Evolutionary conservation across 371 early-diverging fungal species (phyloP), one percentile per base, ranked within the genome.

Genomic region (Apophysomyces variabilis): DNA sequence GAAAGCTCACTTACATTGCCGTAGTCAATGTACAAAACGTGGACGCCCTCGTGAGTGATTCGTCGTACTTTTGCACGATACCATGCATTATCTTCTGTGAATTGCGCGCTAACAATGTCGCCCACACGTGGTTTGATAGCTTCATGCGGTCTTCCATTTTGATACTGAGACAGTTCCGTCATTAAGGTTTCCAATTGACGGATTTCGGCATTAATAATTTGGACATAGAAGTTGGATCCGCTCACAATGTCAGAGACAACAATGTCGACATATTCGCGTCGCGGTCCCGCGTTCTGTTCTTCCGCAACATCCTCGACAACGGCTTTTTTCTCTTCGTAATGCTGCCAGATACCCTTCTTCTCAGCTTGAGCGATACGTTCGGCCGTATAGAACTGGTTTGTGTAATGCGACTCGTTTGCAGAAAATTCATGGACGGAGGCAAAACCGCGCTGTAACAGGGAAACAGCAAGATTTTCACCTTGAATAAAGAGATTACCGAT

Each of bases 11-110:
- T 73, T 81, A 82, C 82, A 77, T 98, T 97, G 69, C 98, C 98
- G 77, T 92, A 97, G 79, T 98, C 98, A 47, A 96, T 82, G 70
- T 95, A 96, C 12, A 89, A 60, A 11, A 96, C 92, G 39, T 91
- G 87, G 57, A 85, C 90, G 75, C 80, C 75, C 65, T 88, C 91
- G 6, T 86, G 72, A 39, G 90, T 73, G 18, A 87, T 80, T 54
- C 87, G 88, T 47, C 86, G 78, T 18, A 98, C 87, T 70, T 90
- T 90, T 58, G 95, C 98, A 62, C 98, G 93, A 64, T 93, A 94
- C 96, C 97, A 96, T 64, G 87, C 80, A 61, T 93, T 83, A 69
- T 96, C 97, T 69, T 84, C 91, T 0, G 95, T 87, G 79, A 95
- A 97, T 71, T 93, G 88, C 35, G 95, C 97, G 63, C 89, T 80